Evolutionary conservation across 1,284 basidiomycete species (phyloP).

Genomic region (Ustilago trichophora): DNA sequence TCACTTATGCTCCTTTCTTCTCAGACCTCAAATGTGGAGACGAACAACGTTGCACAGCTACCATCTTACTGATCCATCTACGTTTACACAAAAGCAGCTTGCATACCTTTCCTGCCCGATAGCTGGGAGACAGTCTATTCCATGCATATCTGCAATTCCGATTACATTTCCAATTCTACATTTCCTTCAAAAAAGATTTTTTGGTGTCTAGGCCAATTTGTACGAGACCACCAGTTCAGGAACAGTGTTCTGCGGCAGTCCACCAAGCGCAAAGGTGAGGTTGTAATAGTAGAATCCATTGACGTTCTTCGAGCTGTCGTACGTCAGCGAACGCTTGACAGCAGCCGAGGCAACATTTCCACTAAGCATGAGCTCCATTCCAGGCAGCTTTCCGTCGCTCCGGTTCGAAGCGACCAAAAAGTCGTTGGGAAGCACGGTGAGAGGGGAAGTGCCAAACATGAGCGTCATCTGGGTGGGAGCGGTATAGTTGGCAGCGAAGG

Average conservation of each 20-base stretch:
- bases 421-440: conserved; percentile 16
- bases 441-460: conserved; percentile 15
- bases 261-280: conserved; percentile 33
- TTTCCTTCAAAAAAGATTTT: too few species aligned
- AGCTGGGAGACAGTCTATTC: too few species aligned
- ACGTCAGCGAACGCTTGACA: conserved; percentile 20
- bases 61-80: too few species aligned
- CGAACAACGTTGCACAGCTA: too few species aligned
- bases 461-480: conserved; percentile 28
- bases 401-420: conserved; percentile 26
- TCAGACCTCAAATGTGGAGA: background rate
- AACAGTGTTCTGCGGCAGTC: conserved; percentile 16
- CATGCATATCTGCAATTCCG: too few species aligned
- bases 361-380: conserved; percentile 14
- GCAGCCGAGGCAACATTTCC: conserved; percentile 22
- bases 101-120: too few species aligned
- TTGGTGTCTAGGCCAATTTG: conserved; percentile 21
- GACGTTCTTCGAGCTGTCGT: conserved; percentile 28
- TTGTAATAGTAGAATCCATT: conserved; percentile 37
- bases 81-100: too few species aligned
- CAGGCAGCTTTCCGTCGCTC: conserved; percentile 17
- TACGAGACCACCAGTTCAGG: conserved; percentile 32
- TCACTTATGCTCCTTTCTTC: background rate
- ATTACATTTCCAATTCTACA: background rate
- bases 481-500: conserved; percentile 35